A percentile compares a stretch with the other conserved stretches of the same genome.
Evolutionary conservation across 2,329 filamentous ascomycete genomes (phyloP).

Genomic region (Anisogramma anomala): DNA sequence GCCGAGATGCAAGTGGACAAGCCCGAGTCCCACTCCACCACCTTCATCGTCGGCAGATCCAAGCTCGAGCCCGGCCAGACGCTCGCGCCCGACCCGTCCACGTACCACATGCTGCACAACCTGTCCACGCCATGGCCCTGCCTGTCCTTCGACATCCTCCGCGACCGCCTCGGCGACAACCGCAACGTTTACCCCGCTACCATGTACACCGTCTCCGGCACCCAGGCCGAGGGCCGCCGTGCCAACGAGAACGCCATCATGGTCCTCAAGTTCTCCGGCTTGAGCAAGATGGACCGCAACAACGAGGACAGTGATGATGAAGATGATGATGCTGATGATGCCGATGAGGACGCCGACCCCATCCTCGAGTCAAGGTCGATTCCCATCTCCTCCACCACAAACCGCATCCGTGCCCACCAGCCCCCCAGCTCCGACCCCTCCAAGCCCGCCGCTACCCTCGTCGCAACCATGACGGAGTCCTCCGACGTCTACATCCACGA

Average conservation of each 20-base stretch:
- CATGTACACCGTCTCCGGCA: constrained; percentile 88
- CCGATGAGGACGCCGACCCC: constrained; percentile 70
- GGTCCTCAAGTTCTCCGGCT: constrained; percentile 89
- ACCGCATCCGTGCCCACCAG: constrained; percentile 84
- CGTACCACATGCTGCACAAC: constrained; percentile 95
- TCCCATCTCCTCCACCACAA: constrained; percentile 75
- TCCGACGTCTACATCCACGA: constrained; percentile 86
- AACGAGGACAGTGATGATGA: constrained; percentile 55
- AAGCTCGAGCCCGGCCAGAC: constrained; percentile 86
- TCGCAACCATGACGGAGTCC: constrained; percentile 87
- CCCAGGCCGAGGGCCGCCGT: constrained; percentile 68
- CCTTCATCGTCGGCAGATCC: constrained; percentile 90
- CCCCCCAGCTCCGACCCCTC: constrained; percentile 59
- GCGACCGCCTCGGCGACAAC: constrained; percentile 74
- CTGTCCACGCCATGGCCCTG: constrained; percentile 94
- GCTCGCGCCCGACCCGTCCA: constrained; percentile 80
- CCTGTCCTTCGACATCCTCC: constrained; percentile 86
- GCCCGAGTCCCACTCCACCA: constrained; percentile 25
- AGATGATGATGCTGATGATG: constrained; percentile 61
- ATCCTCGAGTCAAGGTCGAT: constrained; percentile 90
- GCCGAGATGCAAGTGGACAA: constrained; percentile 78
- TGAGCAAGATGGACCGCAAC: constrained; percentile 72
- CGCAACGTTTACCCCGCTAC: constrained; percentile 91
- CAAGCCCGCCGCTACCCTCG: constrained; percentile 66
- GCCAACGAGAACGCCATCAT: constrained; percentile 85